Conservation (phyloP, 1,139 yeast species). For the Sugiyamaella paludigena region DNA sequence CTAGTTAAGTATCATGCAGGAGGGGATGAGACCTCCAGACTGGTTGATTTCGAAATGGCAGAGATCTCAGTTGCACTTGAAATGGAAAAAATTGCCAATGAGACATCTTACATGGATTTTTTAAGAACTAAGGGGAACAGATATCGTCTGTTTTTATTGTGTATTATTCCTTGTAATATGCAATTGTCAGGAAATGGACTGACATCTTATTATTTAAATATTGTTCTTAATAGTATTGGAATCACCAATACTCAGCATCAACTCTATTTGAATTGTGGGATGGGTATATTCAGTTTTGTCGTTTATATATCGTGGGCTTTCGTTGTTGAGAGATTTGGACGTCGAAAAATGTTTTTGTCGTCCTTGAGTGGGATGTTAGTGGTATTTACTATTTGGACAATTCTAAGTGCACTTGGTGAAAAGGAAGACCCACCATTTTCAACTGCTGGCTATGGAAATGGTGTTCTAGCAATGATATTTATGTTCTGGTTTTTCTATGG, state of each 20-base stretch:
- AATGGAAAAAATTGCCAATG: slow-evolving; percentile 17
- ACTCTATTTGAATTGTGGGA: slow-evolving; percentile 33
- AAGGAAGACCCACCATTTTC: slow-evolving; percentile 13
- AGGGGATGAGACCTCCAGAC: slow-evolving; percentile 20
- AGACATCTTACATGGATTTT: slow-evolving; percentile 36
- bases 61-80: slow-evolving; percentile 21
- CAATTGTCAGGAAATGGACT: slow-evolving; percentile 27
- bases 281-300: slow-evolving; percentile 71
- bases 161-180: slow-evolving; percentile 27
- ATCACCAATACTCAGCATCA: slow-evolving; percentile 22
- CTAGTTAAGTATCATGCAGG: slow-evolving; percentile 36
- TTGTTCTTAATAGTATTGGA: slow-evolving; percentile 24
- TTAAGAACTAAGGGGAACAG: slow-evolving; percentile 38
- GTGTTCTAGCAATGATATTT: slow-evolving; percentile 29
- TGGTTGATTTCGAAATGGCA: slow-evolving; percentile 22
- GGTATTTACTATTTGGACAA: slow-evolving; percentile 29
- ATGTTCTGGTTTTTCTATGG: slow-evolving; percentile 24
- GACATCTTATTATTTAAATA: slow-evolving; percentile 24
- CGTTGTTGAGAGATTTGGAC: slow-evolving; percentile 20
- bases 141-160: slow-evolving; percentile 42
- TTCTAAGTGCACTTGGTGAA: slow-evolving; percentile 27
- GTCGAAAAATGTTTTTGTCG: slow-evolving; percentile 53
- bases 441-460: slow-evolving; percentile 24
- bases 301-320: slow-evolving; percentile 62
- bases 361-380: slow-evolving; percentile 26